Base-by-base conservation (phyloP, 75 land plant species). In the Pinus albicaulis region DNA sequence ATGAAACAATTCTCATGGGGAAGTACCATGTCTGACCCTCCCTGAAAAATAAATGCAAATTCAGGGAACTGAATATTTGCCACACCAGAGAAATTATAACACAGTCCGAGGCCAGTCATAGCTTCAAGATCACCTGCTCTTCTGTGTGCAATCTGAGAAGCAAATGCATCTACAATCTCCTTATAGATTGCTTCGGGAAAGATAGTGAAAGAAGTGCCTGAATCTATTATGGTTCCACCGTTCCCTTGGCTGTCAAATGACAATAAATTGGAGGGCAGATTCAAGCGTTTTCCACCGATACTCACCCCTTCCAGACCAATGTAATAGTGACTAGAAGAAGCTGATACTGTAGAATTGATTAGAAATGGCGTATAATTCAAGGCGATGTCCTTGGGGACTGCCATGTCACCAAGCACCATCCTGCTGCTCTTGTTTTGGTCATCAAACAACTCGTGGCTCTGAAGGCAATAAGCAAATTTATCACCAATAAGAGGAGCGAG, bases 161-260 rank as follows among this genome's bases (percentile, higher is more conserved):
- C 80, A 36, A 90, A 79, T 26, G 79, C 89, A 2, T 20, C 17
- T 2, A 72, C 74, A 7, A 90, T 57, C 23, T 36, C 71, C 24
- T 82, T 74, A 56, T 78, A 77, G 7, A 82, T 44, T 5, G 26
- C 55, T 3, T 74, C 38, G 5, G 52, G 72, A 77, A 87, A 76
- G 78, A 58, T 75, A 2, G 92, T 87, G 63, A 89, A 84, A 3
- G 87, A 85, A 7, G 92, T 80, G 24, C 92, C 93, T n/a, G 93
- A 89, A 74, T 91, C 93, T 19, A 91, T 71, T 34, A 91, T 91
- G 15, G 83, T 69, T 57, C 93, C 93, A 25, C 91, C 89, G 28
- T 70, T 56, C 2, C 90, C 92, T 19, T 64, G 60, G 2, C 74
- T 11, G 7, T 63, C 78, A 6, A 82, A 75, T 3, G 38, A 3